Base-by-base conservation (phyloP, 208 protist species). In the Trypanosoma theileri region DNA sequence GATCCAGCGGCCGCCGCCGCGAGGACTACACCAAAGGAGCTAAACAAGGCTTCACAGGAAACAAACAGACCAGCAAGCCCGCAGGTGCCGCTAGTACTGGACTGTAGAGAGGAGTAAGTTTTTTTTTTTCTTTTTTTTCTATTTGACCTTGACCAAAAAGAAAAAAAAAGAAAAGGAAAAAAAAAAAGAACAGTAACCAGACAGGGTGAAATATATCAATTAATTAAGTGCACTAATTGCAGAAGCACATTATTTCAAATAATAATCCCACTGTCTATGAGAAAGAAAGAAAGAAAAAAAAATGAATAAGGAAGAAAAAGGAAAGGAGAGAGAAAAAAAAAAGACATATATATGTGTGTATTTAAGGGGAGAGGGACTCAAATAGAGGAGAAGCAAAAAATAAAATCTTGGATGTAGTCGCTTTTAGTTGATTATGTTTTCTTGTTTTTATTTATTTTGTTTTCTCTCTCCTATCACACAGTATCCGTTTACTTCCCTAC, bases 1-100 rank as follows among this genome's bases (percentile, higher is more conserved):
- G 84, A 75, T 96, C 91, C 63, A 94, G 89, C 75, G 91, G 91
- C 71, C 88, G 89, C 73, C 87, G 88, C 74, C 86, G 89, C 46
- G 91, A 96, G 69, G 91, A 96, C 80, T 96, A 94, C 81, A 79
- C 79, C 61, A 93, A 93, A 79, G 46, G 60, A 9, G 84, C 84
- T 73, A 71, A 71, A 12, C 57, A 79, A 55, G 59, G 17, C 41
- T 57, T 55, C 35, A 81, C 84, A 50, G 61, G 77, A 56, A 94
- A 77, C 70, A 96, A 94, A 85, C 78, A 92, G 67, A 85, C 81
- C 40, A 66, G 74, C 52, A 96, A 94, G 77, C 88, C 91, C 46
- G 85, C 78, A 19, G 91, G 91, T 71, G 88, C 91, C 8, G 89
- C 88, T 42, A 93, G 87, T 79, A 96, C 91, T 48, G 91, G 91